phyloP scores from a whole-genome alignment of 257 asterid species.

The Verbena officinalis region DNA sequence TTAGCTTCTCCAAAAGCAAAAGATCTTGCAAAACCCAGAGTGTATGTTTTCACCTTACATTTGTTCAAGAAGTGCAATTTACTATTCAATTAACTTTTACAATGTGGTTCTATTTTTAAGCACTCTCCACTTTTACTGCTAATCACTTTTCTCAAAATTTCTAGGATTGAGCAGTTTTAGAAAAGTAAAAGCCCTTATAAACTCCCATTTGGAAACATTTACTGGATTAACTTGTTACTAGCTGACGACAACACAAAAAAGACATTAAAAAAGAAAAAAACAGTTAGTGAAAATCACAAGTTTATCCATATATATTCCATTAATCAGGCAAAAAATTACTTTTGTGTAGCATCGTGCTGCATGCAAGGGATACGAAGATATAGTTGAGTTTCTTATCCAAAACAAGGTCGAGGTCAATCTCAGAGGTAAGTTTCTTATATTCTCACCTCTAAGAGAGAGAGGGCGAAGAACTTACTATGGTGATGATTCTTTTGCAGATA shows the following conservation, averaged over 20 bases:
- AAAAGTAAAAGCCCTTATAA: no score
- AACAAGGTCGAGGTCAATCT: conserved; percentile 47
- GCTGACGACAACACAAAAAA: not conserved
- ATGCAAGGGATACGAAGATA: conserved; percentile 56
- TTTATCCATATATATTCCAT: not conserved
- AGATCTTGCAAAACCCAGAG: no score
- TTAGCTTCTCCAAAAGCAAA: no score
- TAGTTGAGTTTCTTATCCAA: conserved; percentile 51
- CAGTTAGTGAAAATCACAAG: not conserved
- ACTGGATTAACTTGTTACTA: no score
- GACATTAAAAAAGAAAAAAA: no score
- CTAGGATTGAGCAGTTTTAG: no score
- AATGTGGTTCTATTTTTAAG: no score
- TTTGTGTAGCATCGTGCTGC: conserved; percentile 67
- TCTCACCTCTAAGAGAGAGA: not conserved
- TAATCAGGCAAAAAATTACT: not conserved
- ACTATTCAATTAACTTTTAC: no score
- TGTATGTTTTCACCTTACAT: not conserved
- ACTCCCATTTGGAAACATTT: no score
- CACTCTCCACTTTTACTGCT: no score
- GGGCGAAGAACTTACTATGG: not conserved
- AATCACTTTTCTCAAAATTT: no score
- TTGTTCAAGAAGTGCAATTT: not conserved
- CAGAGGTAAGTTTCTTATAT: conserved; percentile 39
- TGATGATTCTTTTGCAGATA: conserved; percentile 37